Evolutionary conservation across 2,329 filamentous ascomycete species (phyloP), one percentile per base, ranked within the genome.

Genomic region (Fusarium sp.): DNA sequence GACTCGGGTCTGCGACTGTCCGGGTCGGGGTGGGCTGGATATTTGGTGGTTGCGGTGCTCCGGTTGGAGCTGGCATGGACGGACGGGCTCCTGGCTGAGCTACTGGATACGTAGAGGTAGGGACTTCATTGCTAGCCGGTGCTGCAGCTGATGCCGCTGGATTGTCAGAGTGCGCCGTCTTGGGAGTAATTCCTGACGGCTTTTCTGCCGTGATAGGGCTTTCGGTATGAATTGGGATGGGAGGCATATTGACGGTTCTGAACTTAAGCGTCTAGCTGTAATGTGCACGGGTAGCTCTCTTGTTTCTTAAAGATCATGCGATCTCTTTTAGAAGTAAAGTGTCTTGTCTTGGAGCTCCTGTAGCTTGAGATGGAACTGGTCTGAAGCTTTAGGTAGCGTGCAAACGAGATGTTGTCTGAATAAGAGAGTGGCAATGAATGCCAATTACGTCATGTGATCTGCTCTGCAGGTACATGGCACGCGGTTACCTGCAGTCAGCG

Each of bases 161-260:
- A 3, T 65, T 54, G 15, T 70, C 70, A 53, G 76, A 62, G 9
- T 70, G 62, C 39, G 75, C 75, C 17, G 84, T 87, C 67, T 84
- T 76, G 28, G 84, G 81, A 20, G 84, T 85, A 41, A 78, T 74
- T 32, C 80, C 84, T 17, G 80, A 79, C 48, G 86, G 80, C 77
- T 87, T 89, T 59, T 83, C 79, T 37, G 85, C 83, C 71, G 81
- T 85, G 75, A 90, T 88, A 45, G 88, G 87, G 75, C 86, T 88
- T 55, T 84, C 77, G 35, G 82, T 84, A 76, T 88, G 87, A 41
- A 89, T 83, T 47, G 84, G 85, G 64, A 90, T 84, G n/a, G 87
- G 83, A 48, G 87, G 82, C 87, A 90, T 90, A n/a, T 46, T 79
- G 49, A 9, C 28, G 37, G 35, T 55, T 40, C 15, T 41, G 9